phyloP scores from a whole-genome alignment of 1,284 basidiomycete genomes.

The Sporisorium graminicola region DNA sequence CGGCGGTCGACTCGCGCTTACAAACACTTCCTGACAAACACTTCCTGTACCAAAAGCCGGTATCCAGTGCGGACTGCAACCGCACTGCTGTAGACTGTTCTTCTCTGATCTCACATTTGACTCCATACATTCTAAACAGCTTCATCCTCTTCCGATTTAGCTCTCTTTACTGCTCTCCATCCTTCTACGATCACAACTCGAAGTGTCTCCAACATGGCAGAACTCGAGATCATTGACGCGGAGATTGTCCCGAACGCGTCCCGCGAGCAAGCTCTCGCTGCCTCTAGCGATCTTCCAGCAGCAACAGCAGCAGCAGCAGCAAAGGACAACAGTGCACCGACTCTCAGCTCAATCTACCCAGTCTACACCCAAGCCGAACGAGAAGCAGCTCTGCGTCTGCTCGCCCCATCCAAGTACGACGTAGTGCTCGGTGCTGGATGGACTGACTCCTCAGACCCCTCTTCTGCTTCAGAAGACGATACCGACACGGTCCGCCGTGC shows the following conservation, averaged over 20 bases:
- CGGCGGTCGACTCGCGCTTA: background rate
- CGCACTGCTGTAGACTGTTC: background rate
- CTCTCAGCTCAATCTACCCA: slow-evolving; percentile 10
- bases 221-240: slow-evolving; percentile 42
- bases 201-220: slow-evolving; percentile 17
- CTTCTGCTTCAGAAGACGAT: slow-evolving; percentile 2
- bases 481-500: slow-evolving; percentile 4
- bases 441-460: slow-evolving; percentile 14
- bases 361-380: slow-evolving; percentile 36
- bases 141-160: background rate
- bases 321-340: background rate
- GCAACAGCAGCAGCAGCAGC: background rate
- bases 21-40: too few species aligned
- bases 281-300: background rate
- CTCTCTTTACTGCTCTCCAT: background rate
- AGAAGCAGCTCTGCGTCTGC: slow-evolving; percentile 34
- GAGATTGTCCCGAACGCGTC: slow-evolving; percentile 25
- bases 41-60: background rate
- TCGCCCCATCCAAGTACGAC: slow-evolving; percentile 38
- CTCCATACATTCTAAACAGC: too few species aligned
- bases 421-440: slow-evolving; percentile 53
- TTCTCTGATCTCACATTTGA: background rate
- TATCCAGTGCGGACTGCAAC: background rate
- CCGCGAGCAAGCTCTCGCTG: background rate
- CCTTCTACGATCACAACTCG: background rate